Conservation (phyloP, 345 rosid species). For the Rhodomyrtus tomentosa region DNA sequence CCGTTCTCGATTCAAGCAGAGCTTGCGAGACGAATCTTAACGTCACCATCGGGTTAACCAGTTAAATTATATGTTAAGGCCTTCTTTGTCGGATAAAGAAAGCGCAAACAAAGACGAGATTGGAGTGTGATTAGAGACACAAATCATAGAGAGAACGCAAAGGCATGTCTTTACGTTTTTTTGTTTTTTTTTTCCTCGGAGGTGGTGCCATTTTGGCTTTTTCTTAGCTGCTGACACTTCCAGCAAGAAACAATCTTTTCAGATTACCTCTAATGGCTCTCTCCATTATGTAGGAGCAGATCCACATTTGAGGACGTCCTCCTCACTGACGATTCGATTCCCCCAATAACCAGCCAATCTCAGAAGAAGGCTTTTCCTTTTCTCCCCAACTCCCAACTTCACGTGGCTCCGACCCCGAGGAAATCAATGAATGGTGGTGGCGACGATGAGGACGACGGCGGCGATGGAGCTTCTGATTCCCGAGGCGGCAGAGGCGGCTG, state of each 20-base stretch:
- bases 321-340: neutral
- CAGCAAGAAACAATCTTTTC: neutral
- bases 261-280: conserved; percentile 1
- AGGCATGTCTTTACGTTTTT: neutral
- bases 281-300: neutral
- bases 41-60: neutral
- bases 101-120: neutral
- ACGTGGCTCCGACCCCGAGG: conserved; percentile 72
- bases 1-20: neutral
- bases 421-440: conserved; percentile 56
- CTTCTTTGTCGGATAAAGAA: neutral
- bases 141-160: neutral
- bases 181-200: too few species aligned
- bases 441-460: conserved; percentile 3
- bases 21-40: neutral
- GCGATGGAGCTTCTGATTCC: neutral
- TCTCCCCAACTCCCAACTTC: conserved; percentile 1
- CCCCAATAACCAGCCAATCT: neutral
- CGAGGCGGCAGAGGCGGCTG: neutral
- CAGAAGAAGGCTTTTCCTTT: neutral
- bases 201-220: neutral
- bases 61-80: neutral
- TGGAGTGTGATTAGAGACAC: neutral
- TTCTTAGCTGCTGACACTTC: neutral
- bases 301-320: neutral